Evolutionary conservation across 768 basidiomycete genomes (phyloP).

Genomic region (Naganishia antarctica): DNA sequence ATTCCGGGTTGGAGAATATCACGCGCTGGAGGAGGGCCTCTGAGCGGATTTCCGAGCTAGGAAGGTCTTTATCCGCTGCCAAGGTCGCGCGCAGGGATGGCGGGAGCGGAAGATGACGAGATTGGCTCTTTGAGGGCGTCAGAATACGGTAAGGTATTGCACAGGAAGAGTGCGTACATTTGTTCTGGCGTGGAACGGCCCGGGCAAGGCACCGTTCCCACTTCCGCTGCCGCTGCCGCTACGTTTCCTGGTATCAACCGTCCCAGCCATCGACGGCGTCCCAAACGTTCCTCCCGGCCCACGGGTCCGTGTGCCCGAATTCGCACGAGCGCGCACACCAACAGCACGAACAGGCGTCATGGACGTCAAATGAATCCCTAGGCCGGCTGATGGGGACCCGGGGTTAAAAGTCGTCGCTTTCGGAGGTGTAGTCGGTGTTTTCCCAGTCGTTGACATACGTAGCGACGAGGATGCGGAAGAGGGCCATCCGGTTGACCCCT

Average conservation of each 20-base stretch:
- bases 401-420: slow-evolving; percentile 1
- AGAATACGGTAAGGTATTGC: neutral
- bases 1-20: slow-evolving; percentile 28
- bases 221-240: neutral
- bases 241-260: neutral
- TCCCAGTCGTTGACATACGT: neutral
- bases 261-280: neutral
- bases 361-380: neutral
- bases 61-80: slow-evolving; percentile 27
- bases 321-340: neutral
- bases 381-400: neutral
- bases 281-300: neutral
- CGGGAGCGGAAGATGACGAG: slow-evolving; percentile 15
- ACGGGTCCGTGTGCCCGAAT: slow-evolving; percentile 1
- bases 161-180: neutral
- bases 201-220: neutral
- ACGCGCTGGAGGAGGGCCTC: slow-evolving; percentile 30
- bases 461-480: neutral
- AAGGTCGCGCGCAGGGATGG: slow-evolving; percentile 25
- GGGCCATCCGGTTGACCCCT: neutral
- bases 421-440: slow-evolving; percentile 4
- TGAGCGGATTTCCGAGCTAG: slow-evolving; percentile 26
- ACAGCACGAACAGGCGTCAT: neutral
- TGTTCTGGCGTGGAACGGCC: neutral
- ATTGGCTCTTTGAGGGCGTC: neutral